Base-by-base conservation (phyloP, 768 basidiomycete genomes). In the Clathrus columnatus region DNA sequence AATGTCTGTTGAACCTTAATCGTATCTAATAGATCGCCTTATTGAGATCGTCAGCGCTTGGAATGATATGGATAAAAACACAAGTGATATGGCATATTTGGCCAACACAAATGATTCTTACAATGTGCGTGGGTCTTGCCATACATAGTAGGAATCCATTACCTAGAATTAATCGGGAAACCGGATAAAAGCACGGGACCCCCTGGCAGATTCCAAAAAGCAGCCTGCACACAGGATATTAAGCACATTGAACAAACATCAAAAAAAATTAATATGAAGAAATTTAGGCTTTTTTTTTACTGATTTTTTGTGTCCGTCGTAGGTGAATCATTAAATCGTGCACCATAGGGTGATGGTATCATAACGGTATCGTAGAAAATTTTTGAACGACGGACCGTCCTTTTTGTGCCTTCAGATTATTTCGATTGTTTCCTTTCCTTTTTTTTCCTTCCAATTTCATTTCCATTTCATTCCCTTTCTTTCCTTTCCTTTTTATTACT, bases 291-390 rank as follows among this genome's bases (percentile, higher is more conserved):
- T 36, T 36, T 36, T 36, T 14, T n/a, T 36, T 11, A 36, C n/a
- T n/a, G n/a, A n/a, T n/a, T 36, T 36, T 36, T 36, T 36, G 36
- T 36, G 36, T 36, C 36, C 36, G 36, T 36, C 36, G 36, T 36
- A 36, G n/a, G 14, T 36, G 36, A 36, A 36, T 36, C 36, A 36
- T 36, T 36, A 36, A 36, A 52, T 52, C 21, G 36, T 32, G n/a
- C 51, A 52, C 51, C 51, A 17, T 52, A 52, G 51, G 51, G 51
- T 52, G 51, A 21, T 52, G 28, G 18, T 43, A 53, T 24, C 54
- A 47, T 55, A 55, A 55, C 21, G 54, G 27, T 55, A 55, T 55
- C 44, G 45, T 55, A n/a, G 54, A 48, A 30, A 55, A 24, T 17
- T 8, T 17, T 18, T 42, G 46, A 53, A 27, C 27, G 54, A 48